Evolutionary conservation across 2,329 filamentous ascomycete species (phyloP).

Genomic region (Arthrobotrys entomopaga): DNA sequence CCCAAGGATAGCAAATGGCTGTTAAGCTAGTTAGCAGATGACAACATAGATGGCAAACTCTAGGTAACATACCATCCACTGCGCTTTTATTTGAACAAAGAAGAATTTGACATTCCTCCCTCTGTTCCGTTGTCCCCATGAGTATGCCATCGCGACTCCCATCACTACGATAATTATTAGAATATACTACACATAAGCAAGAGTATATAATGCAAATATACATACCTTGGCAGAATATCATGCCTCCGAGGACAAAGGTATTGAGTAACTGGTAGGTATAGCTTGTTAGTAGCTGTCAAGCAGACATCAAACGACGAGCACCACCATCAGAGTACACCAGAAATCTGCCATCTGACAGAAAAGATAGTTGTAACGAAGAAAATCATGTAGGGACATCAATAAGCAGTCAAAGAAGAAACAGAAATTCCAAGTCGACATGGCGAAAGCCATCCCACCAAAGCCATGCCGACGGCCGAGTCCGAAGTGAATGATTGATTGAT

Average conservation of each 20-base stretch:
- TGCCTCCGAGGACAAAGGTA: slow-evolving; percentile 31
- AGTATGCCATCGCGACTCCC: slow-evolving; percentile 44
- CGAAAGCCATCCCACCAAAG: slow-evolving; percentile 52
- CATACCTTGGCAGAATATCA: slow-evolving; percentile 39
- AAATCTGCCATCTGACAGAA: slow-evolving; percentile 7
- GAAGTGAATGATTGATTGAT: slow-evolving; percentile 49
- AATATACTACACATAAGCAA: not conserved
- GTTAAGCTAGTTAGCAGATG: slow-evolving; percentile 3
- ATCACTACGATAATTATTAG: slow-evolving; percentile 19
- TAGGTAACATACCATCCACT: slow-evolving; percentile 32
- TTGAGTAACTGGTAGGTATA: slow-evolving; percentile 33
- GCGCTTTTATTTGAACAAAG: slow-evolving; percentile 45
- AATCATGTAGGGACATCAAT: slow-evolving; percentile 51
- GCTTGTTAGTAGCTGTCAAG: slow-evolving; percentile 16
- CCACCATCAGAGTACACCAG: slow-evolving; percentile 11
- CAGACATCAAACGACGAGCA: not conserved
- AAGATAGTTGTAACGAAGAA: slow-evolving; percentile 10
- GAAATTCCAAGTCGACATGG: slow-evolving; percentile 46
- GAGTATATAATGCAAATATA: not conserved
- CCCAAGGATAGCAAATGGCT: slow-evolving; percentile 36
- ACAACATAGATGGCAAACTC: not conserved
- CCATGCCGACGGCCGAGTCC: slow-evolving; percentile 48
- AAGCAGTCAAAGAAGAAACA: slow-evolving; percentile 43
- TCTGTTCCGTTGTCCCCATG: slow-evolving; percentile 47
- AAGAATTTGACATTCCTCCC: slow-evolving; percentile 45